A percentile compares a stretch with the other conserved stretches of the same genome.
Evolutionary conservation across 2,329 filamentous ascomycete species (phyloP).

Genomic region (Colletotrichum tofieldiae): DNA sequence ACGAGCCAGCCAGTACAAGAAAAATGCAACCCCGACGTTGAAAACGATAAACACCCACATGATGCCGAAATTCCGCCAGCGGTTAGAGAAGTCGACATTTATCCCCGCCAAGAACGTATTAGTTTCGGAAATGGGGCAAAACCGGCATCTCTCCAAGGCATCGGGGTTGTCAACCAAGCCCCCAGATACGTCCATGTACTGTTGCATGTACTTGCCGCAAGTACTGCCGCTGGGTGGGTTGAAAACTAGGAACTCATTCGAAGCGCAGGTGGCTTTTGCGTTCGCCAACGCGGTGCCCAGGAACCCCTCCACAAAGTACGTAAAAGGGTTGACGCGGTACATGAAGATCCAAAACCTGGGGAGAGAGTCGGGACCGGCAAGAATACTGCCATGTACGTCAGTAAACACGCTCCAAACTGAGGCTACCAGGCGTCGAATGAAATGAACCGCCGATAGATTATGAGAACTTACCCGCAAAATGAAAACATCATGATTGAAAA

Average conservation of each 20-base stretch:
- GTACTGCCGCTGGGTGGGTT: conserved; percentile 59
- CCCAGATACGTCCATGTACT: conserved; percentile 64
- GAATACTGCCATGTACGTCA: conserved; percentile 62
- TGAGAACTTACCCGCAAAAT: conserved; percentile 63
- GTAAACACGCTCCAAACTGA: not conserved
- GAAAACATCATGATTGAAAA: conserved; percentile 63
- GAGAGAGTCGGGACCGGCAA: conserved; percentile 69
- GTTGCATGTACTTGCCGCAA: conserved; percentile 66
- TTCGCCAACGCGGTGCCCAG: conserved; percentile 53
- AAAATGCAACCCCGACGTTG: conserved; percentile 63
- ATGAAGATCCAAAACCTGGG: conserved; percentile 81
- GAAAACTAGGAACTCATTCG: conserved; percentile 68
- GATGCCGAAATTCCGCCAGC: conserved; percentile 71
- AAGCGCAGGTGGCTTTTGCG: conserved; percentile 45
- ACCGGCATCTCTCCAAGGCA: conserved; percentile 62
- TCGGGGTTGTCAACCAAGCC: conserved; percentile 57
- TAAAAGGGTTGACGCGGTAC: conserved; percentile 78
- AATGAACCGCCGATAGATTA: no score
- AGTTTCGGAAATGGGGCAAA: conserved; percentile 55
- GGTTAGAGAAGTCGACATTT: conserved; percentile 61
- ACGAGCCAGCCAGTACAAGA: conserved; percentile 62
- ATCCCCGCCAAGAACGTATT: conserved; percentile 56
- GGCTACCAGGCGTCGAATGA: no score
- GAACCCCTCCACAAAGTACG: conserved; percentile 77
- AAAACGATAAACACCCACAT: conserved; percentile 67